These are phyloP conservation scores for Tetracentron sinense DNA, from an alignment of 164 flowering plant species.

Conservation along the genomic window DNA sequence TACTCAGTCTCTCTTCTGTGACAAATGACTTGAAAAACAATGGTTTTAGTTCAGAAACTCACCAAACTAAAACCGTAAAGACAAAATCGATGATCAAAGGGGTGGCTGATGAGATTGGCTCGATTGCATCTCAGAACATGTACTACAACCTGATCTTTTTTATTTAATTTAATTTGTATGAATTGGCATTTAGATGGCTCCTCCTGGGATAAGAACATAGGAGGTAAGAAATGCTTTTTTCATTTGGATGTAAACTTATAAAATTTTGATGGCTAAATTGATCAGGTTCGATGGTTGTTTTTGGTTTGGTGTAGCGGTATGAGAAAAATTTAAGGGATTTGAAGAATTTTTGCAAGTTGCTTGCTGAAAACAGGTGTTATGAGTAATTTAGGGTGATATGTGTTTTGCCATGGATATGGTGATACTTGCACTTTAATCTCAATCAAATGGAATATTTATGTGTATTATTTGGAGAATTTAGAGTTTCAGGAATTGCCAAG, in stretches of 20 bases:
- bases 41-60: not conserved
- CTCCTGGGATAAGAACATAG: constrained; percentile 63
- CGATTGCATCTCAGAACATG: constrained; percentile 57
- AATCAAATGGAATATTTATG: not conserved
- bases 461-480: constrained; percentile 2
- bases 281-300: not conserved
- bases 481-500: constrained; percentile 75
- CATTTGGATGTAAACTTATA: not conserved
- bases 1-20: not conserved
- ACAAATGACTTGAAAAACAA: not conserved
- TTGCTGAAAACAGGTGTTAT: constrained; percentile 45
- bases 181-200: constrained; percentile 44
- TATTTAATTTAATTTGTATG: constrained; percentile 9
- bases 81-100: constrained; percentile 59
- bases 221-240: constrained; percentile 48
- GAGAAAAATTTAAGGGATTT: no score
- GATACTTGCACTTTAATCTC: constrained; percentile 66
- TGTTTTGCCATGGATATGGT: constrained; percentile 95
- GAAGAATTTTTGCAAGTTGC: constrained; percentile 89
- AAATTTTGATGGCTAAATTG: not conserved
- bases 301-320: constrained; percentile 14
- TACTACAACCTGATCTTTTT: constrained; percentile 34
- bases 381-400: constrained; percentile 63
- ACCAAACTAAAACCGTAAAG: constrained; percentile 7
- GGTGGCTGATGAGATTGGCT: constrained; percentile 58